Percentiles rank a stretch among this genome's conserved stretches.
phyloP scores from a whole-genome alignment of 345 rosid genomes.

The Melaleuca alternifolia region DNA sequence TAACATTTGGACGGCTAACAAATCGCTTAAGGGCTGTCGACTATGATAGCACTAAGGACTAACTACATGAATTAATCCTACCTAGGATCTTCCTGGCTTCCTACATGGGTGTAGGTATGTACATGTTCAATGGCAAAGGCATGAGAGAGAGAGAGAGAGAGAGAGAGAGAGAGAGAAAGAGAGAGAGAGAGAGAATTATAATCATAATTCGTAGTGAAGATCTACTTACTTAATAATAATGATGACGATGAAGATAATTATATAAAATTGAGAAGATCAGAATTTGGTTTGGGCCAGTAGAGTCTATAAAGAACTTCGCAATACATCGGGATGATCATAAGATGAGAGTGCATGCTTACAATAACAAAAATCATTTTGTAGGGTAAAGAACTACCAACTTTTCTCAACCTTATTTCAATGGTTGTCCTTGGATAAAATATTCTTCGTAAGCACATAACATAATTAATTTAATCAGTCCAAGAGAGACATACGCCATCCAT shows the following conservation, averaged over 20 bases:
- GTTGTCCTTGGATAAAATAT: background rate
- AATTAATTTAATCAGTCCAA: constrained; percentile 3
- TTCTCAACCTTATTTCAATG: background rate
- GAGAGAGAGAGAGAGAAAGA: no score
- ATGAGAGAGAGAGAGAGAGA: background rate
- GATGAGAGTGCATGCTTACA: constrained; percentile 2
- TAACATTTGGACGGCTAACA: background rate
- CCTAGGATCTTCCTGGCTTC: background rate
- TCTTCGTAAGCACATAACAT: background rate
- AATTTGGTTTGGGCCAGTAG: background rate
- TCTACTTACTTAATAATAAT: background rate
- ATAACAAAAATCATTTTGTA: constrained; percentile 21
- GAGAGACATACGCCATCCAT: constrained; percentile 8
- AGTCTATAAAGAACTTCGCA: background rate
- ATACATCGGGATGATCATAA: background rate
- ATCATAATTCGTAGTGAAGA: background rate
- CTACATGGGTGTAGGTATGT: background rate
- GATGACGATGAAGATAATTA: background rate
- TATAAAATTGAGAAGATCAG: background rate
- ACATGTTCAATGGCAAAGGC: background rate
- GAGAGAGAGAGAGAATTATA: no score
- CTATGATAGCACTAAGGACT: background rate
- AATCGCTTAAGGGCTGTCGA: background rate
- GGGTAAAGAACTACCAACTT: constrained; percentile 13
- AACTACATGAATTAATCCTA: background rate